Conservation (phyloP, 305 asterid genomes). For the Rubia tinctorum region DNA sequence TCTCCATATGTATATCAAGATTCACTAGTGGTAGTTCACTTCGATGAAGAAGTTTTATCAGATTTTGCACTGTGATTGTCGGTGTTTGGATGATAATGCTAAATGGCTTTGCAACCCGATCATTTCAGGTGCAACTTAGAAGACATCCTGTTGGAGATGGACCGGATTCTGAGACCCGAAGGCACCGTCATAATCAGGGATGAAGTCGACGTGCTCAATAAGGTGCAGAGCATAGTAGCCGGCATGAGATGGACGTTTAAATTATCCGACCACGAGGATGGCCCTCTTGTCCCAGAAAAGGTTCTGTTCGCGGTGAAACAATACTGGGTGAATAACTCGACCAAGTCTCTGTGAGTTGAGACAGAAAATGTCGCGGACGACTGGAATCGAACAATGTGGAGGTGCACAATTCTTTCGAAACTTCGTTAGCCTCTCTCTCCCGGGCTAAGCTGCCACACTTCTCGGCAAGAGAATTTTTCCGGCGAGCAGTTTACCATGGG, state of each 20-base stretch:
- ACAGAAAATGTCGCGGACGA: slow-evolving; percentile 7
- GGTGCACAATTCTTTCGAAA: neutral
- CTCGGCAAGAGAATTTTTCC: slow-evolving; percentile 20
- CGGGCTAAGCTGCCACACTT: slow-evolving; percentile 15
- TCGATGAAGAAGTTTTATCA: neutral
- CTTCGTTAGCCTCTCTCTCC: neutral
- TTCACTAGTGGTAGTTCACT: neutral
- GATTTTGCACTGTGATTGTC: neutral
- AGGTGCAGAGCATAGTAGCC: slow-evolving; percentile 67
- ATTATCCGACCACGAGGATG: slow-evolving; percentile 92
- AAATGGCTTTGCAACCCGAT: neutral
- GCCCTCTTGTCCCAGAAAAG: slow-evolving; percentile 87
- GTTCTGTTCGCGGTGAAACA: slow-evolving; percentile 74
- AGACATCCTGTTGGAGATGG: slow-evolving; percentile 90
- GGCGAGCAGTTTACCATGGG: slow-evolving; percentile 12
- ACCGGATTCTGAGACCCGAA: slow-evolving; percentile 88
- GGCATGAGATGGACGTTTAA: slow-evolving; percentile 79
- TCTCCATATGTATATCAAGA: no score
- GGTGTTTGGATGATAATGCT: neutral
- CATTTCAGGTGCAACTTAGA: slow-evolving; percentile 67
- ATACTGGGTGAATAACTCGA: slow-evolving; percentile 83
- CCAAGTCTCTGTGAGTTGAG: slow-evolving; percentile 47
- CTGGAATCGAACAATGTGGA: slow-evolving; percentile 17
- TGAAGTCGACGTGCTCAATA: slow-evolving; percentile 75
- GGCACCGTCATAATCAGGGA: slow-evolving; percentile 93